These are phyloP conservation scores for Phytophthora pisi DNA, from an alignment of 352 stramenopile genomes.

Conservation along the genomic window DNA sequence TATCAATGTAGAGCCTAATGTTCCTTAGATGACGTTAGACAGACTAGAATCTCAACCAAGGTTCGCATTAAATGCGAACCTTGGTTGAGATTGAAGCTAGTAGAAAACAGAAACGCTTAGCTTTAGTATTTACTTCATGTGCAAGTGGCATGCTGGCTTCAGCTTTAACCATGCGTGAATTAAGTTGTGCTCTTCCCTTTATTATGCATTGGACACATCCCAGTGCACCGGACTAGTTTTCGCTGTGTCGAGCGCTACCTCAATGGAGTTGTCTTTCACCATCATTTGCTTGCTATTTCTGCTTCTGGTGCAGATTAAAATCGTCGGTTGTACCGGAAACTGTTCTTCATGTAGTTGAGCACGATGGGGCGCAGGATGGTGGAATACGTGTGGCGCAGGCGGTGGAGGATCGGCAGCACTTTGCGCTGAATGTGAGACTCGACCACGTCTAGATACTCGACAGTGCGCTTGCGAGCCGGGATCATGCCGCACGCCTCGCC, in stretches of 20 bases:
- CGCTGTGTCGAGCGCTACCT: slow-evolving; percentile 11
- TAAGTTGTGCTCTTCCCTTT: slow-evolving; percentile 4
- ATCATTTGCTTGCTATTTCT: background rate
- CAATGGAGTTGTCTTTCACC: slow-evolving; percentile 6
- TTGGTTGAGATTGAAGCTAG: too few relatives aligned
- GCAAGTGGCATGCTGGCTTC: too few relatives aligned
- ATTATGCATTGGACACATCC: slow-evolving; percentile 21
- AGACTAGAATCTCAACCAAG: too few relatives aligned
- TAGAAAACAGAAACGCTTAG: too few relatives aligned
- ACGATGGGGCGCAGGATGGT: slow-evolving; percentile 78
- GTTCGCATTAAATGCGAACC: too few relatives aligned
- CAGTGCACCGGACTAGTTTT: slow-evolving; percentile 16
- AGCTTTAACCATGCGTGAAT: too few relatives aligned
- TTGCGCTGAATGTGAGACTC: slow-evolving; percentile 87
- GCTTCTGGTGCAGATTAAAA: slow-evolving; percentile 16
- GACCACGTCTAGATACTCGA: slow-evolving; percentile 82
- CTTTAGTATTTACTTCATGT: too few relatives aligned
- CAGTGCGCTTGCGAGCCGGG: slow-evolving; percentile 66
- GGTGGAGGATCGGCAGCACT: slow-evolving; percentile 80
- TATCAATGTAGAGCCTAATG: too few relatives aligned
- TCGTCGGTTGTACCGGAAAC: slow-evolving; percentile 57
- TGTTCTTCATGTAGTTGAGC: slow-evolving; percentile 81
- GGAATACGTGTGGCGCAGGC: slow-evolving; percentile 80
- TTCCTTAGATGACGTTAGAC: too few relatives aligned
- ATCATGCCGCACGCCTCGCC: slow-evolving; percentile 80